Evolutionary conservation across 163 green algal genomes (phyloP), one percentile per base, ranked within the genome.

Genomic region (Volvox carteri): DNA sequence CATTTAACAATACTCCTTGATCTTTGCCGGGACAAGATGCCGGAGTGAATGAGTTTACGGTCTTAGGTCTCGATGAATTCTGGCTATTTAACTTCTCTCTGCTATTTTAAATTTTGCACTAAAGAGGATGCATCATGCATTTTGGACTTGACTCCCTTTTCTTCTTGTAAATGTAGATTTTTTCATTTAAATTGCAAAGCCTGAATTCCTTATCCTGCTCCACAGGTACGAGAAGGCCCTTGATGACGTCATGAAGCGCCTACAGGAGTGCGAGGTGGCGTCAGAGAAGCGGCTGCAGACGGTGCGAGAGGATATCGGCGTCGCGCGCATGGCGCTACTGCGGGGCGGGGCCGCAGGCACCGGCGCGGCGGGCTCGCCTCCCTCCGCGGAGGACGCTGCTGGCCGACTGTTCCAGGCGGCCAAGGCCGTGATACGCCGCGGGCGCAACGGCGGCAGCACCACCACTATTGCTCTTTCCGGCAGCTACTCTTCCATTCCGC

Each of bases 161-260:
- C n/a, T n/a, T n/a, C n/a, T n/a, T n/a, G n/a, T n/a, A n/a, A n/a
- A n/a, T n/a, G n/a, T n/a, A n/a, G n/a, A n/a, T n/a, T n/a, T n/a
- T n/a, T n/a, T n/a, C n/a, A n/a, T n/a, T n/a, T n/a, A n/a, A n/a
- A n/a, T n/a, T n/a, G n/a, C n/a, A n/a, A 58, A 23, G 48, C 48
- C 48, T 11, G 48, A 12, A 42, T 52, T 77, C 72, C 41, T 12
- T 19, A 37, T 58, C 72, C 18, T 52, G 2, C 18, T 30, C 1
- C 25, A 23, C 44, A 72, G 81, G 60, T 86, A 91, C 80, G 50
- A 79, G n/a, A 30, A 25, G 35, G 74, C 44, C 19, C 80, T 91
- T 46, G 80, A 89, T 12, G 80, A 89, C 42, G 74, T 91, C 23
- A 33, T 85, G 48, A 28, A 0, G 28, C 41, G 30, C 58, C 25